Conservation (phyloP, 257 asterid genomes). For the Ilex aquifolium region DNA sequence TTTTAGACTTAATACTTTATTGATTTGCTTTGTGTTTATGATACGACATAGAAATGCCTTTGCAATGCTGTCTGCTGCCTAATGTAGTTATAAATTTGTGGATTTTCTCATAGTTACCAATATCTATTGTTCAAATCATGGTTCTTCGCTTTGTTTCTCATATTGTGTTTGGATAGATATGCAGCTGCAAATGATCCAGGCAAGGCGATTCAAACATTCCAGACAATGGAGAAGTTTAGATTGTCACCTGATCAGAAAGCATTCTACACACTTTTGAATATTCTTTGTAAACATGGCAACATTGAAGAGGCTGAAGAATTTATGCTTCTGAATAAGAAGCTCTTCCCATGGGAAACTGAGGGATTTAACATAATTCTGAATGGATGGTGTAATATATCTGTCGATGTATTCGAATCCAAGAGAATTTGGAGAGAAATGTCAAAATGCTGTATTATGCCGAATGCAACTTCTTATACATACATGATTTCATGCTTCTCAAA, state of each 20-base stretch:
- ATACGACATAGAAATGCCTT: too few relatives aligned
- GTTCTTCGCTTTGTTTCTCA: slow-evolving; percentile 1
- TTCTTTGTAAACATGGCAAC: slow-evolving; percentile 75
- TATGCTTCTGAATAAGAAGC: slow-evolving; percentile 66
- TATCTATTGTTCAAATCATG: too few relatives aligned
- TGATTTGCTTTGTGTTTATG: too few relatives aligned
- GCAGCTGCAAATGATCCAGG: slow-evolving; percentile 57
- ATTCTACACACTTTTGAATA: slow-evolving; percentile 51
- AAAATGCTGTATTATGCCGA: slow-evolving; percentile 67
- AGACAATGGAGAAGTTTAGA: slow-evolving; percentile 67
- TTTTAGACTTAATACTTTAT: too few relatives aligned
- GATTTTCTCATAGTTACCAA: too few relatives aligned
- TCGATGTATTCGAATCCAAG: slow-evolving; percentile 73
- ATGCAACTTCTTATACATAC: slow-evolving; percentile 59
- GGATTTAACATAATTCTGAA: slow-evolving; percentile 77
- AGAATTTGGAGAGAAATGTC: slow-evolving; percentile 96
- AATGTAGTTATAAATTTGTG: too few relatives aligned
- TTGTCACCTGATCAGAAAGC: slow-evolving; percentile 63
- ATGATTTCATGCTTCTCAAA: slow-evolving; percentile 79
- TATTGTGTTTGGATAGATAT: slow-evolving; percentile 38
- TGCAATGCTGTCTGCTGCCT: too few relatives aligned
- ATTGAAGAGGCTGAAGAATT: slow-evolving; percentile 92
- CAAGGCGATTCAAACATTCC: slow-evolving; percentile 74
- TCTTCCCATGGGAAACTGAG: slow-evolving; percentile 73
- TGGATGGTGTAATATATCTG: slow-evolving; percentile 73